Evolutionary conservation across 495 filamentous ascomycete genomes (phyloP).

Genomic region (Trichoderma erinaceum): DNA sequence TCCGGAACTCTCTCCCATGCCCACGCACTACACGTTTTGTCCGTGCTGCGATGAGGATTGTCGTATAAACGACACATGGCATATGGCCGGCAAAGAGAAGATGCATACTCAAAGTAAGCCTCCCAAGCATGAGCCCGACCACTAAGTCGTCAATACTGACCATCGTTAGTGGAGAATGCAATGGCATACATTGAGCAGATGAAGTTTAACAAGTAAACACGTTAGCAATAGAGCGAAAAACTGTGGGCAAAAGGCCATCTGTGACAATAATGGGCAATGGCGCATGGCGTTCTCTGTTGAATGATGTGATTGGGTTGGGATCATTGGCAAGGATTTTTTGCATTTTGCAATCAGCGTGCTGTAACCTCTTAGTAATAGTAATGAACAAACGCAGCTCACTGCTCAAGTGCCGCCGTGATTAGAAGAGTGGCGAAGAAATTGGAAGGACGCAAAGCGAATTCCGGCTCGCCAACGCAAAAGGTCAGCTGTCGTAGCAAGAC

Average conservation of each 20-base stretch:
- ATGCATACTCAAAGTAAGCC: background rate
- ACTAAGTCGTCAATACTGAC: background rate
- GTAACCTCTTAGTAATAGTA: background rate
- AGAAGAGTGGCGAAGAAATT: background rate
- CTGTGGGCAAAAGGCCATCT: background rate
- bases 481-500: background rate
- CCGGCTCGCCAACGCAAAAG: background rate
- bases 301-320: background rate
- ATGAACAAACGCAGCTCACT: background rate
- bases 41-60: conserved; percentile 9
- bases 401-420: background rate
- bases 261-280: background rate
- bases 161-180: background rate
- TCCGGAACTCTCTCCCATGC: background rate
- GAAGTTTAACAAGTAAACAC: background rate
- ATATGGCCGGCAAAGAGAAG: background rate
- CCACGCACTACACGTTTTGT: background rate
- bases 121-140: background rate
- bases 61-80: background rate
- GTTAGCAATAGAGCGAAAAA: background rate
- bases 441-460: background rate
- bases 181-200: conserved; percentile 12
- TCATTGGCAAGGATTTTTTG: background rate
- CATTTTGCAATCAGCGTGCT: background rate
- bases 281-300: background rate